Evolutionary conservation across 441 rosid species (phyloP).

Genomic region (Eruca vesicaria): DNA sequence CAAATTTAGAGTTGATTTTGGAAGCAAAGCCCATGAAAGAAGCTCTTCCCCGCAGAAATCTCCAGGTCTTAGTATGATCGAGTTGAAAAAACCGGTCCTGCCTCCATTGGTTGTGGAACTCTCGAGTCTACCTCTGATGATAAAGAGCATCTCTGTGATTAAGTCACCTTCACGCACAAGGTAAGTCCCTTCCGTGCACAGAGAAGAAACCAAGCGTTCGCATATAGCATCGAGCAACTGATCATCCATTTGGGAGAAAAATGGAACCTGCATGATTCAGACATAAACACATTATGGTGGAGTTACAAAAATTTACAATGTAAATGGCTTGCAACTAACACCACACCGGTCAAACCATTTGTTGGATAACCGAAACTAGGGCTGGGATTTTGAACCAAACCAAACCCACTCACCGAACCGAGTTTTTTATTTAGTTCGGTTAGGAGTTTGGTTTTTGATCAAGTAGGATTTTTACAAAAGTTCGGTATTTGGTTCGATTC

Average conservation of each 20-base stretch:
- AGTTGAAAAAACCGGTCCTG: conserved; percentile 89
- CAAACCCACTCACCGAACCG: too few species aligned
- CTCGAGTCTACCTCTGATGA: conserved; percentile 82
- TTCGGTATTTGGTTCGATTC: too few species aligned
- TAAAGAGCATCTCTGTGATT: conserved; percentile 80
- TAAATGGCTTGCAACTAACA: background rate
- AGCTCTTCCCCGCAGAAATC: conserved; percentile 95
- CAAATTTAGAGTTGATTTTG: conserved; percentile 69
- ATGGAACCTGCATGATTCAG: conserved; percentile 66
- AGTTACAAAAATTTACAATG: background rate
- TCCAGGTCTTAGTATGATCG: conserved; percentile 70
- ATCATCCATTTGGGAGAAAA: conserved; percentile 96
- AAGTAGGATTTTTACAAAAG: too few species aligned
- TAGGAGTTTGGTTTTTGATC: too few species aligned
- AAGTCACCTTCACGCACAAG: conserved; percentile 96
- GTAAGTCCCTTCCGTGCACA: conserved; percentile 77
- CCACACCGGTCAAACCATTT: conserved; percentile 3
- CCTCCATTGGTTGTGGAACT: conserved; percentile 97
- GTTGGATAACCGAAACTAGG: too few species aligned
- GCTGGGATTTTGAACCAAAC: background rate
- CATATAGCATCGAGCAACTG: conserved; percentile 92
- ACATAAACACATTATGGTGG: background rate
- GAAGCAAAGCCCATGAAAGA: conserved; percentile 87
- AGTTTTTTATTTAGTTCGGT: too few species aligned
- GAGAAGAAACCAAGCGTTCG: conserved; percentile 62